phyloP scores from a whole-genome alignment of 2,329 filamentous ascomycete species.

The Diaporthe citriasiana region DNA sequence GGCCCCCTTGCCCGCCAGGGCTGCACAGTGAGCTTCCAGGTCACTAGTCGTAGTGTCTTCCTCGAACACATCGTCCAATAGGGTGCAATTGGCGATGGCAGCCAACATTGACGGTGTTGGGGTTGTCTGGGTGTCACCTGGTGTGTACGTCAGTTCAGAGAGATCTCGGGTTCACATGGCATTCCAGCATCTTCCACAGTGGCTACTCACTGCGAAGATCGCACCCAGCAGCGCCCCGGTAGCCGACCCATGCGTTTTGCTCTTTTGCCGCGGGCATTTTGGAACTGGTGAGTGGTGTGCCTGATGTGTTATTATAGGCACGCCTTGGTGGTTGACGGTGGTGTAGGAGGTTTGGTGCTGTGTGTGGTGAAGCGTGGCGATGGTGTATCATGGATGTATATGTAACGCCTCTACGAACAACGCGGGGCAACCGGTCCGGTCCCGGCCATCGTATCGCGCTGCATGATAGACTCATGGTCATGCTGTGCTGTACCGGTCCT shows the following conservation, averaged over 20 bases:
- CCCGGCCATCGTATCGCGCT: conserved; percentile 30
- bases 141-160: not conserved
- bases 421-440: conserved; percentile 34
- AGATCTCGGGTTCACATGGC: not conserved
- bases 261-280: conserved; percentile 40
- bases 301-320: conserved; percentile 18
- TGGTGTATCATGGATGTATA: conserved; percentile 6
- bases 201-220: conserved; percentile 56
- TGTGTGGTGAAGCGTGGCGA: not conserved
- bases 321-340: conserved; percentile 8
- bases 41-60: conserved; percentile 85
- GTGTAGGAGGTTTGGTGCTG: not conserved
- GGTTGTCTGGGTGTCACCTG: conserved; percentile 74
- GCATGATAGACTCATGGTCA: conserved; percentile 27
- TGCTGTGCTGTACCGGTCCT: conserved; percentile 20
- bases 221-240: conserved; percentile 54
- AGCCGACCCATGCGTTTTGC: conserved; percentile 54
- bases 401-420: conserved; percentile 12
- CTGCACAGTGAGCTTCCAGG: conserved; percentile 81
- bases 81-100: conserved; percentile 80
- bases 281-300: not conserved
- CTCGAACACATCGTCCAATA: conserved; percentile 86
- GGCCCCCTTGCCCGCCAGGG: conserved; percentile 80
- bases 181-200: too few relatives aligned
- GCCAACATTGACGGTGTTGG: conserved; percentile 86